Evolutionary conservation across 257 asterid species (phyloP), one percentile per base, ranked within the genome.

Genomic region (Craterostigma plantagineum): DNA sequence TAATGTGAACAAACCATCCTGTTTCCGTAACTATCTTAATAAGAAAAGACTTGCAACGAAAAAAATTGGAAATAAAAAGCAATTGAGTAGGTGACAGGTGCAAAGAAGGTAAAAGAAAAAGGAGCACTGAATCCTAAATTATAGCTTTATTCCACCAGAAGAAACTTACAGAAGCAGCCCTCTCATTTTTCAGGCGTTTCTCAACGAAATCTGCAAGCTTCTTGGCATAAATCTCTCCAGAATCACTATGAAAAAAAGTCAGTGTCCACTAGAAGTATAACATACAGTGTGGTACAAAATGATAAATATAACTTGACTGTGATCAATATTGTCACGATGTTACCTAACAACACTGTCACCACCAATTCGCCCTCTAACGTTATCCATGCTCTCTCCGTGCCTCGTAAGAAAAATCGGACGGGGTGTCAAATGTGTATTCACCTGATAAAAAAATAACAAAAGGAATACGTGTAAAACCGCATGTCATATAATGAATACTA

Each of bases 391-490:
- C 76, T 90, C 98, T 54, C 98, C 98, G 53, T 90, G 98, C 72
- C 98, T 72, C 36, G 98, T 90, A 23, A 90, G 95, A 63, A 90
- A 68, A 56, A 90, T 90, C 59, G 98, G 98, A 37, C 98, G 93
- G 46, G 98, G 98, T 17, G 95, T 90, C 60, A 90, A 73, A 67
- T 90, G 98, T 37, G 95, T 83, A 61, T 90, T 90, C 55, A 90
- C 98, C 98, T 90, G 76, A 3, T 59, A 67, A 65, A 43, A 46
- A 8, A 35, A 52, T 33, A 35, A 11, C 30, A 23, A 6, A 23
- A 23, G 30, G 30, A 23, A 2, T 2, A 23, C 30, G 30, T 23
- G 30, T 23, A 23, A 6, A 23, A 23, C 30, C 30, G 6, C 30
- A 23, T n/a, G n/a, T 23, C 30, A 23, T 23, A 23, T 23, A 23